These are phyloP conservation scores for Galerina marginata DNA, from an alignment of 768 basidiomycete species.

Conservation along the genomic window DNA sequence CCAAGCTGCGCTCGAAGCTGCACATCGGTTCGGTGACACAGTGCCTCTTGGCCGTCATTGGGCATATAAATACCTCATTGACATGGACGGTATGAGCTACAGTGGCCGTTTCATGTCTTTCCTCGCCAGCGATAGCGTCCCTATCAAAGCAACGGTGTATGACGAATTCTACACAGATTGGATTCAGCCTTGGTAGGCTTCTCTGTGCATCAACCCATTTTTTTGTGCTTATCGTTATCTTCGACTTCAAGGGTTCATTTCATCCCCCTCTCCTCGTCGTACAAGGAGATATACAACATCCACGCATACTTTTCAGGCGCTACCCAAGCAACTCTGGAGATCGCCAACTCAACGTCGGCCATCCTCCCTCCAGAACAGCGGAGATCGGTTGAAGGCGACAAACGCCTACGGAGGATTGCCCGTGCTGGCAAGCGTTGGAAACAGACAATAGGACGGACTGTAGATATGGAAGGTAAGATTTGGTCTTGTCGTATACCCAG, in stretches of 20 bases:
- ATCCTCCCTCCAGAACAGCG: slow-evolving; percentile 38
- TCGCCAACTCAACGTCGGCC: slow-evolving; percentile 55
- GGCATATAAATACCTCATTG: slow-evolving; percentile 91
- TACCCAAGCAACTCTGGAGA: slow-evolving; percentile 58
- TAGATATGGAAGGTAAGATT: slow-evolving; percentile 90
- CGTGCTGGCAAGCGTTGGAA: slow-evolving; percentile 95
- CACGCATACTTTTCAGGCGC: slow-evolving; percentile 93
- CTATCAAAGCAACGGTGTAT: slow-evolving; percentile 90
- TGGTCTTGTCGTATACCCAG: background rate
- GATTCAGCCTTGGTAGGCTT: slow-evolving; percentile 80
- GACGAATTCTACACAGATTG: slow-evolving; percentile 91
- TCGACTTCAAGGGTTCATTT: slow-evolving; percentile 78
- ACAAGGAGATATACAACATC: slow-evolving; percentile 93
- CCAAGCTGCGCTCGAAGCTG: slow-evolving; percentile 60
- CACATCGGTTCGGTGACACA: slow-evolving; percentile 74
- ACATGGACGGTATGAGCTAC: slow-evolving; percentile 96
- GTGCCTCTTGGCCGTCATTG: slow-evolving; percentile 88
- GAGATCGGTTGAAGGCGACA: slow-evolving; percentile 64
- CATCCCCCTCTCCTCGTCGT: slow-evolving; percentile 87
- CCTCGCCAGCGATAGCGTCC: slow-evolving; percentile 86
- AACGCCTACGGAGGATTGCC: slow-evolving; percentile 79
- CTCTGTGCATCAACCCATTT: background rate
- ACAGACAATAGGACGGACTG: slow-evolving; percentile 75
- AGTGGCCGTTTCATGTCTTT: slow-evolving; percentile 88
- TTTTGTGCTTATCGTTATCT: background rate